Percentiles rank a stretch among this genome's conserved stretches.
These are phyloP conservation scores for Stylosanthes scabra DNA, from an alignment of 331 rosid genomes.

Conservation along the genomic window DNA sequence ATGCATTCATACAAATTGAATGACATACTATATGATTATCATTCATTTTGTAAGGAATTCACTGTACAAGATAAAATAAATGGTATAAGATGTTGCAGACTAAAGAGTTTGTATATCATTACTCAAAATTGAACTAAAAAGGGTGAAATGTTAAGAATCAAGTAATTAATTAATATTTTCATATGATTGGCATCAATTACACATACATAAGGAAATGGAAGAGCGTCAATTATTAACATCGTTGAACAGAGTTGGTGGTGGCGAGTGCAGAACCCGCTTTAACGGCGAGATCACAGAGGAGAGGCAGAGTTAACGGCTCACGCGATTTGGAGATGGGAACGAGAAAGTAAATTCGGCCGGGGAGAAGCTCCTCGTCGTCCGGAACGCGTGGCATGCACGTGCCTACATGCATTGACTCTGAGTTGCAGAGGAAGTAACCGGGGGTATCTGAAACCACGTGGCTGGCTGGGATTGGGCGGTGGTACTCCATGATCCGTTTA, in stretches of 20 bases:
- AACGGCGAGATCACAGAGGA: slow-evolving; percentile 72
- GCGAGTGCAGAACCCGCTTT: slow-evolving; percentile 65
- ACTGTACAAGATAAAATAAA: too few species aligned
- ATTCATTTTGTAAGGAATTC: too few species aligned
- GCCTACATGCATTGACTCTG: slow-evolving; percentile 67
- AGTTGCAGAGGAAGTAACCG: slow-evolving; percentile 61
- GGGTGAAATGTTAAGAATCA: neutral
- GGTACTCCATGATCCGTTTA: slow-evolving; percentile 55
- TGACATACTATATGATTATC: neutral
- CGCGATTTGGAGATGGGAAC: slow-evolving; percentile 57
- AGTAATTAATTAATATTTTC: too few species aligned
- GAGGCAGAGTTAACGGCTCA: slow-evolving; percentile 54
- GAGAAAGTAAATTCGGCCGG: slow-evolving; percentile 78
- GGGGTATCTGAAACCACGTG: slow-evolving; percentile 48
- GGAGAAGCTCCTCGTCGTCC: slow-evolving; percentile 54
- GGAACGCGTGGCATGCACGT: slow-evolving; percentile 52
- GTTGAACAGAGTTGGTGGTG: neutral
- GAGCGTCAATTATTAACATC: neutral
- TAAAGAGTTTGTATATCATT: too few species aligned
- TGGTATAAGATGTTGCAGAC: too few species aligned
- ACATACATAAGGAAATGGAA: neutral
- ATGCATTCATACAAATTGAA: neutral
- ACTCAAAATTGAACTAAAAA: neutral
- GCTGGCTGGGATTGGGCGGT: slow-evolving; percentile 47
- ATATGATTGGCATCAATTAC: slow-evolving; percentile 8